Evolutionary conservation across 345 rosid species (phyloP).

Genomic region (Populus alba): DNA sequence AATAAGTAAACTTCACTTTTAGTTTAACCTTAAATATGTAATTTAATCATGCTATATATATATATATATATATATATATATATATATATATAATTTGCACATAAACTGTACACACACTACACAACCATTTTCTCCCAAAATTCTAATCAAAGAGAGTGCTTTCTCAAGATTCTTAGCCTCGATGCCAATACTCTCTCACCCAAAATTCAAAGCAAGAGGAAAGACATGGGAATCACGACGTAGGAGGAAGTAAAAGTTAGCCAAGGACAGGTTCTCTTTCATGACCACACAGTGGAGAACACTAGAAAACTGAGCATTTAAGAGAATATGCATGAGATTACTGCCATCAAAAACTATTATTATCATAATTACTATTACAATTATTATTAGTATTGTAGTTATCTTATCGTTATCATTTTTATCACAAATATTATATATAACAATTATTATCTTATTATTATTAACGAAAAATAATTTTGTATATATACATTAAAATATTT

Average conservation of each 20-base stretch:
- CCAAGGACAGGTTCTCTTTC: conserved; percentile 49
- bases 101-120: not conserved
- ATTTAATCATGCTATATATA: too few species aligned
- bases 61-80: too few species aligned
- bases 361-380: too few species aligned
- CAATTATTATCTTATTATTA: too few species aligned
- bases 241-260: conserved; percentile 51
- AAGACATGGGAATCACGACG: conserved; percentile 32
- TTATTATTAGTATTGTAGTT: too few species aligned
- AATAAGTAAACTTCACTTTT: too few species aligned
- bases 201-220: conserved; percentile 39
- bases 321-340: conserved; percentile 71
- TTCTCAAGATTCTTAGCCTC: conserved; percentile 52
- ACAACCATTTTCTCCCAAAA: not conserved
- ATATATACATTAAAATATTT: too few species aligned
- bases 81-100: too few species aligned
- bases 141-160: conserved; percentile 51
- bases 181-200: conserved; percentile 38
- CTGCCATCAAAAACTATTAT: conserved; percentile 35
- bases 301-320: conserved; percentile 52
- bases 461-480: too few species aligned
- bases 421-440: too few species aligned
- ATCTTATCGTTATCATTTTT: too few species aligned
- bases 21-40: too few species aligned
- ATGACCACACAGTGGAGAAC: conserved; percentile 66